phyloP scores from a whole-genome alignment of 768 basidiomycete genomes.

The Chlorophyllum brunneum region DNA sequence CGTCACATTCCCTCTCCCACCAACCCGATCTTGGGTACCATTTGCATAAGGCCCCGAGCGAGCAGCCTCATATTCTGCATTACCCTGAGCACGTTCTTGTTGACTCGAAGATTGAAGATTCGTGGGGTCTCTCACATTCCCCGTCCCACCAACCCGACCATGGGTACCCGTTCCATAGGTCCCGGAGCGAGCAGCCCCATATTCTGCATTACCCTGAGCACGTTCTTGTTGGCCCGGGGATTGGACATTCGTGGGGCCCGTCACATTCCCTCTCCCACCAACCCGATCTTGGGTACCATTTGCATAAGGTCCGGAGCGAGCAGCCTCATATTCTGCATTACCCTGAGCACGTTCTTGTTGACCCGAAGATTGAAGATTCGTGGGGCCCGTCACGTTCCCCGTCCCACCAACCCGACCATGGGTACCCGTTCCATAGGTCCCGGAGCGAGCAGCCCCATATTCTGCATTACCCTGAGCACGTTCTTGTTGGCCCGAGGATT shows the following conservation, averaged over 20 bases:
- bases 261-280: conserved; percentile 30
- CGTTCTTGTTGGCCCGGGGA: conserved; percentile 46
- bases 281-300: background rate
- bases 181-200: conserved; percentile 40
- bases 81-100: no score
- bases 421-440: conserved; percentile 44
- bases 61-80: no score
- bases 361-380: conserved; percentile 2
- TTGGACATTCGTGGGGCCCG: conserved; percentile 40
- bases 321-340: no score
- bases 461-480: conserved; percentile 44
- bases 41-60: no score
- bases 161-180: conserved; percentile 42
- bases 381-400: conserved; percentile 24
- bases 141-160: conserved; percentile 41
- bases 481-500: conserved; percentile 41
- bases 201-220: conserved; percentile 40
- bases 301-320: no score
- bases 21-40: background rate
- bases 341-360: no score
- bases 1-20: conserved; percentile 33
- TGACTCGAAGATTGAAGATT: conserved; percentile 3
- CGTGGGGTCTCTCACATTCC: conserved; percentile 21
- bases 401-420: conserved; percentile 39
- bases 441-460: conserved; percentile 39